phyloP scores from a whole-genome alignment of 2,329 filamentous ascomycete species.

The Fusarium tjaetaba region DNA sequence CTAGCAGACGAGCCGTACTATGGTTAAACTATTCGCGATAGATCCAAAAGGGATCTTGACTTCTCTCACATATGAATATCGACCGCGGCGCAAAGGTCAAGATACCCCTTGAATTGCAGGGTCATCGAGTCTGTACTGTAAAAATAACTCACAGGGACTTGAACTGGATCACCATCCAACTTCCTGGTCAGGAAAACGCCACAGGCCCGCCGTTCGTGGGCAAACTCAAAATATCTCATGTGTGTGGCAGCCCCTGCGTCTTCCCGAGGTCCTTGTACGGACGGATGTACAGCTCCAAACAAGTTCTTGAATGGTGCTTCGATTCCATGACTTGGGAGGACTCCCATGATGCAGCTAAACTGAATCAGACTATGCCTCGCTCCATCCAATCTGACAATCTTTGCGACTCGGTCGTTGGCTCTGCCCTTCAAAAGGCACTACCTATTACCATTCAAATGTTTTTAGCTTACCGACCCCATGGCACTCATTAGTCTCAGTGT shows the following conservation, averaged over 20 bases:
- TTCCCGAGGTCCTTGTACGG: constrained; percentile 20
- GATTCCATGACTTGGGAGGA: constrained; percentile 34
- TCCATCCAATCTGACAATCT: constrained; percentile 4
- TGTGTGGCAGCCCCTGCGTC: constrained; percentile 39
- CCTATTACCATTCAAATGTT: not conserved
- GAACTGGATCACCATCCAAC: constrained; percentile 16
- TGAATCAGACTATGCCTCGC: constrained; percentile 30
- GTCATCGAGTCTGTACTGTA: constrained; percentile 17
- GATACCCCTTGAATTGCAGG: not conserved
- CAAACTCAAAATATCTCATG: constrained; percentile 27
- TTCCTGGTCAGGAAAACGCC: constrained; percentile 33
- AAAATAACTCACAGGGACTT: constrained; percentile 33
- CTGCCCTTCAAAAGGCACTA: not conserved
- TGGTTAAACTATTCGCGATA: not conserved
- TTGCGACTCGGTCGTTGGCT: not conserved
- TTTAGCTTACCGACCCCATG: constrained; percentile 23
- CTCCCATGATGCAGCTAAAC: constrained; percentile 12
- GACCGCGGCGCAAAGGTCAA: constrained; percentile 12
- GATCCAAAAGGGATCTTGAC: not conserved
- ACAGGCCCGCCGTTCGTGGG: constrained; percentile 39
- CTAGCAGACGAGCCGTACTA: not conserved
- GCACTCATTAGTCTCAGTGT: constrained; percentile 4
- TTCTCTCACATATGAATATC: not conserved
- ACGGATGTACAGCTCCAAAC: not conserved
- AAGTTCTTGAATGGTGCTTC: constrained; percentile 12